Base-by-base conservation (phyloP, 1,284 basidiomycete species). In the Malassezia japonica region DNA sequence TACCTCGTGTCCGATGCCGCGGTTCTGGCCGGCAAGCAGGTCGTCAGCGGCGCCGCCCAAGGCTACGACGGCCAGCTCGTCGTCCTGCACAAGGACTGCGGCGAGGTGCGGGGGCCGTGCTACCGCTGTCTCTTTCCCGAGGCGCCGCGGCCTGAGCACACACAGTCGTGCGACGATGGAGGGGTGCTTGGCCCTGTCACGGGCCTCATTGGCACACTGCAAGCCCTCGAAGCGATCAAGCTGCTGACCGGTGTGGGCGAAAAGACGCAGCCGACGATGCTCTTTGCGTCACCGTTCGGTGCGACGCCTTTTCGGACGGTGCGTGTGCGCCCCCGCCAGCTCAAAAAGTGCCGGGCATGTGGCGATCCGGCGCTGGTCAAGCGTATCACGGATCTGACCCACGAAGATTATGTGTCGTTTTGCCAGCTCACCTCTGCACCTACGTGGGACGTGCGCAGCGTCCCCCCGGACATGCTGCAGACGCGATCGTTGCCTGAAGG, bases 21-120 rank as follows among this genome's bases (percentile, higher is more conserved):
- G n/a, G 86, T 87, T 35, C 75, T 76, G 0, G 79, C 88, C 2
- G 74, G 76, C 5, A 83, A 83, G 40, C 85, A 88, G 3, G 82
- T 98, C 25, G 84, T 98, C 28, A 87, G 85, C 48, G 94, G 90
- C 3, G 94, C 91, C 1, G 92, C 92, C 0, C 87, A 96, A 63
- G 82, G 85, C 43, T 84, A 82, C 51, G 87, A 94, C 49, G 94
- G 94, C 0, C 91, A 96, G 69, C 79, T 96, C 36, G 59, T 68
- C 4, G 67, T 70, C 4, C 53, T 70, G 21, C 62, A 68, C 39
- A 64, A 63, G 37, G 42, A 59, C 2, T 49, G 62, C 31, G 29
- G 24, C 10, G 52, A 40, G 2, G 21, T 76, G 18, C 74, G 79
- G 13, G 85, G 90, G 1, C 90, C 91, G 0, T 99, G 94, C 74